Base-by-base conservation (phyloP, 306 rosid genomes). In the Rosa lucieae region DNA sequence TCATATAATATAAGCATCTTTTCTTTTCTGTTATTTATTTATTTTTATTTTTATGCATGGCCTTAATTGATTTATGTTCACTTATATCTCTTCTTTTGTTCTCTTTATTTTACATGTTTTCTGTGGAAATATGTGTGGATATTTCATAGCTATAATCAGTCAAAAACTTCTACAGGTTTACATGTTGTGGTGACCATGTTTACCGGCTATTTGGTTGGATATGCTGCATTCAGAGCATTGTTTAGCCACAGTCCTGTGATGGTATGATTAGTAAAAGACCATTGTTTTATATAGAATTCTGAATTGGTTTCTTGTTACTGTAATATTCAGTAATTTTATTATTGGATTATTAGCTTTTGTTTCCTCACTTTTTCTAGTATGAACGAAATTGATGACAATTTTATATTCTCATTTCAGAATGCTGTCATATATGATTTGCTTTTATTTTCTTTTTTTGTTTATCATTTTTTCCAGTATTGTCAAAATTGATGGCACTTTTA, bases 151-250 rank as follows among this genome's bases (percentile, higher is more conserved):
- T 74, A 39, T 78, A 46, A 44, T 70, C 29, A 43, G 11, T 80
- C 70, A 35, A 77, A 49, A 76, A 63, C 26, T 53, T 84, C 66
- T 85, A 56, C 96, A 94, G 98, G 98, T 79, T 78, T 94, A 76
- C 97, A 94, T 78, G 97, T 92, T 58, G 88, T 72, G 76, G 75
- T 92, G 79, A 86, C 89, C 29, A 94, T 94, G 98, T 89, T 94
- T 78, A 89, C 98, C n/a, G 87, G 97, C 84, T 94, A 88, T 81
- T 86, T 92, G 74, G 81, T 90, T 35, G 97, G 98, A 78, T 92
- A 84, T 85, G 88, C 86, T 9, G 90, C 94, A 77, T 92, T 94
- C 81, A 87, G 97, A 85, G 94, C 97, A 13, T 75, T 94, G 87
- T 94, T 92, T 80, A 87, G 90, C 82, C 93, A 77, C 39, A 87